phyloP scores from a whole-genome alignment of 306 rosid genomes.

The Malus domestica region ASM211411v1 NC_041797.1:21355001-21355500 shows the following conservation, averaged over 20 bases:
- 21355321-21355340: not conserved
- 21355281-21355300: not conserved
- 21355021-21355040: too few species aligned
- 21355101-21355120: too few species aligned
- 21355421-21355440: not conserved
- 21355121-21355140: too few species aligned
- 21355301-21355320: not conserved
- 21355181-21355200: too few species aligned
- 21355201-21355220: too few species aligned
- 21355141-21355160: too few species aligned
- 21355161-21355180: too few species aligned
- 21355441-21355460: not conserved
- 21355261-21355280: not conserved
- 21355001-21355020: too few species aligned
- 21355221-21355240: too few species aligned
- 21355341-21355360: not conserved
- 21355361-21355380: not conserved
- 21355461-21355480: not conserved
- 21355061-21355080: too few species aligned
- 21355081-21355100: too few species aligned
- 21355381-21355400: not conserved
- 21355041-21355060: too few species aligned
- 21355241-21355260: not conserved
- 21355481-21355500: not conserved
- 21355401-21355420: not conserved